Base-by-base conservation (phyloP, 2,329 filamentous ascomycete genomes). In the Sarocladiaceae sp. region DNA sequence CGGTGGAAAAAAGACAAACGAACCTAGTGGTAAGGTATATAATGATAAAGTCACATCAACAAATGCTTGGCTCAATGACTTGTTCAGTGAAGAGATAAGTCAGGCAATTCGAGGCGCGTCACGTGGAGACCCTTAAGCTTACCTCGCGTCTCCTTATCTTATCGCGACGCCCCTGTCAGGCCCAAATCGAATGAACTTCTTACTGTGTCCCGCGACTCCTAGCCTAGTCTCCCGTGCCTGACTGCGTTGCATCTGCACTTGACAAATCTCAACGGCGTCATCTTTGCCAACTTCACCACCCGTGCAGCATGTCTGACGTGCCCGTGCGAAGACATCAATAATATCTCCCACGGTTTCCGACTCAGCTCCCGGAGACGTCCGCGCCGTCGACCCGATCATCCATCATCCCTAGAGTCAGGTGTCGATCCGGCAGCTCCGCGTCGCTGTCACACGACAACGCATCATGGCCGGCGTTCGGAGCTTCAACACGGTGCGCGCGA, bases 401-500 rank as follows among this genome's bases (percentile, higher is more conserved):
- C 35, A 37, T 37, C 35, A 37, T 37, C 37, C 37, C 20, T 40
- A 3, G 37, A 20, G 37, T 26, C 40, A 44, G 23, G 40, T 44
- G 20, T 53, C 29, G 26, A 54, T 53, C 61, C 60, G 60, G 55
- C 56, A 54, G 54, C 58, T 60, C 58, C 58, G 60, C 55, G 37
- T 18, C 17, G 29, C 44, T 31, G 51, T 48, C 44, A 48, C 44
- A 48, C 44, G 44, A 48, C 29, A 48, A 51, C 56, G 52, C 58
- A 59, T 55, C 54, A 68, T 68, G 64, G 63, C 66, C 49, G 62
- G 60, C 55, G 58, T 68, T 31, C 47, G 47, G 33, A 62, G 60
- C 53, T 86, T 95, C 70, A 92, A 85, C 70, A 82, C 86, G 28
- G 69, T 79, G 55, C 84, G 90, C 59, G 78, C 91, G 61, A 86